Conservation (phyloP, 2,329 filamentous ascomycete genomes). For the Arthrocladium fulminans region DNA sequence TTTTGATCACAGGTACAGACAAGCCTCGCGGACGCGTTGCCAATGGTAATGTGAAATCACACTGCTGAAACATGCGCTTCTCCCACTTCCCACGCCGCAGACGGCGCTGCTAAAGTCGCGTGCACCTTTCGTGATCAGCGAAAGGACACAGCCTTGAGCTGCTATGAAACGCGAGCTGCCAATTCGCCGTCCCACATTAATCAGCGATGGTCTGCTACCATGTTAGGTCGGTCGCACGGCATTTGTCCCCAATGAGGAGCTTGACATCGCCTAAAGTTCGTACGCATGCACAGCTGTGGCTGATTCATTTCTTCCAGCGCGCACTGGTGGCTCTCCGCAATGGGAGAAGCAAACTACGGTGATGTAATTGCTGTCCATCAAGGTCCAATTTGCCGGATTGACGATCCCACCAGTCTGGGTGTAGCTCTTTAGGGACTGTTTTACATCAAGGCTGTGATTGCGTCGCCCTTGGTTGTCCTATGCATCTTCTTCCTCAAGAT, state of each 20-base stretch:
- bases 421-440: background rate
- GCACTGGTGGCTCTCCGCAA: background rate
- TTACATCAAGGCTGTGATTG: background rate
- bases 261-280: too few relatives aligned
- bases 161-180: too few relatives aligned
- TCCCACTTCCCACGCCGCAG: background rate
- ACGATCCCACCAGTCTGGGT: background rate
- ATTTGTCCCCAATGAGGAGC: too few relatives aligned
- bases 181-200: too few relatives aligned
- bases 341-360: background rate
- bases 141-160: background rate
- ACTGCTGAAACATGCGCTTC: background rate
- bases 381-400: background rate
- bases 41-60: background rate
- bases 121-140: background rate
- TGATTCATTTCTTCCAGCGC: too few relatives aligned
- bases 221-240: too few relatives aligned
- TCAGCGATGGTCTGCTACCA: too few relatives aligned
- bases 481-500: background rate
- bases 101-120: background rate
- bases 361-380: background rate
- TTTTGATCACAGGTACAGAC: background rate
- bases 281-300: too few relatives aligned
- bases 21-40: constrained; percentile 2
- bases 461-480: too few relatives aligned